These are phyloP conservation scores for Pythium guiyangense DNA, from an alignment of 352 stramenopile genomes.

Conservation along the genomic window DNA sequence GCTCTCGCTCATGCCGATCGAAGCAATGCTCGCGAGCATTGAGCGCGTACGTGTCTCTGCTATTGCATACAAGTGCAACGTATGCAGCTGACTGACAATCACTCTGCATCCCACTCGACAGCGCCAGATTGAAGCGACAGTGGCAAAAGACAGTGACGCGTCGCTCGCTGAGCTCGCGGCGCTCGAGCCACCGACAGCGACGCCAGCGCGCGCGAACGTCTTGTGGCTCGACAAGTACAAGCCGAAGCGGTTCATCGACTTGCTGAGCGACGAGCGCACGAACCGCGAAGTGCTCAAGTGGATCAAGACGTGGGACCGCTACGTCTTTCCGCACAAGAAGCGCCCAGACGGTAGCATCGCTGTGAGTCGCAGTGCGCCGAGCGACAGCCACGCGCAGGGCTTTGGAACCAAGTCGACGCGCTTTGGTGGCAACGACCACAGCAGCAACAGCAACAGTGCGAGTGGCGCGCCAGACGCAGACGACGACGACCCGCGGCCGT, in stretches of 20 bases:
- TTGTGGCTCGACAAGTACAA: conserved; percentile 98
- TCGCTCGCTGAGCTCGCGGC: conserved; percentile 1
- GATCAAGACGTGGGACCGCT: conserved; percentile 95
- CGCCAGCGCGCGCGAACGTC: conserved; percentile 15
- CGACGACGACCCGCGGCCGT: conserved; percentile 40
- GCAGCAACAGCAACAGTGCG: conserved; percentile 7
- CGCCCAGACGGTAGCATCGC: not conserved
- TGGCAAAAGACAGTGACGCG: conserved; percentile 24
- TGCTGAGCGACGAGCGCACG: conserved; percentile 95
- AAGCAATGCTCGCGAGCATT: conserved; percentile 50
- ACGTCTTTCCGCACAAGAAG: conserved; percentile 89
- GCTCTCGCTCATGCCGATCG: conserved; percentile 45
- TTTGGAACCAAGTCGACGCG: not conserved
- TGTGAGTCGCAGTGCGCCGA: not conserved
- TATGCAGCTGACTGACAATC: not conserved
- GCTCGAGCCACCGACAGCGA: not conserved
- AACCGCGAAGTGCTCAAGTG: conserved; percentile 95
- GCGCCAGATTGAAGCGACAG: conserved; percentile 62
- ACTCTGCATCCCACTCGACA: conserved; percentile 11
- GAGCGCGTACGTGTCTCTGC: conserved; percentile 27
- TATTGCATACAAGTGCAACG: not conserved
- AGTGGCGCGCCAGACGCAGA: conserved; percentile 6
- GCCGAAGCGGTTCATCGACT: conserved; percentile 90
- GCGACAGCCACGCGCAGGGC: not conserved
- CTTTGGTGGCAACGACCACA: not conserved